Evolutionary conservation across 225 moss, liverwort and hornwort species (phyloP).

Genomic region (Ulota crispa): DNA sequence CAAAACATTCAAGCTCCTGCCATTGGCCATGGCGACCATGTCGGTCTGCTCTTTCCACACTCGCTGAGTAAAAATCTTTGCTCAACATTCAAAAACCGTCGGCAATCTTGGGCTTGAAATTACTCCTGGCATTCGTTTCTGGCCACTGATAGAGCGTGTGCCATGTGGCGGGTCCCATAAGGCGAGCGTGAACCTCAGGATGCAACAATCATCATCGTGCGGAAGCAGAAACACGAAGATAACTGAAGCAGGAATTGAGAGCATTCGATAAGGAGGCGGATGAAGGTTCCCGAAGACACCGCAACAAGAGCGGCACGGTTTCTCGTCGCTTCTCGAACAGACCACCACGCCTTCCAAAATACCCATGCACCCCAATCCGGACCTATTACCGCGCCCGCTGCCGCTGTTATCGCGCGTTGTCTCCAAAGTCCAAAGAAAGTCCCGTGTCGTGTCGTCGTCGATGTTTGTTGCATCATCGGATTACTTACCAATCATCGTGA

Average conservation of each 20-base stretch:
- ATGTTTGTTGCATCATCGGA: background rate
- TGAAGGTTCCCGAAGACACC: conserved; percentile 24
- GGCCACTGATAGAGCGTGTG: background rate
- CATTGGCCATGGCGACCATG: conserved; percentile 9
- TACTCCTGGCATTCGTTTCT: background rate
- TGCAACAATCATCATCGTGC: conserved; percentile 25
- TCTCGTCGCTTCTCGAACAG: background rate
- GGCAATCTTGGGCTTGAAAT: background rate
- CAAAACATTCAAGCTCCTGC: conserved; percentile 11
- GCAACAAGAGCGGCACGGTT: background rate
- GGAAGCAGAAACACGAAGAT: conserved; percentile 20
- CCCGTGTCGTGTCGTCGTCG: background rate
- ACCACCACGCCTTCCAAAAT: background rate
- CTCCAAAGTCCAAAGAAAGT: background rate
- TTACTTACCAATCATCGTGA: background rate
- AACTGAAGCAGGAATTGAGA: conserved; percentile 12
- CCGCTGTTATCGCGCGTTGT: background rate
- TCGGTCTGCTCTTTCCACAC: background rate
- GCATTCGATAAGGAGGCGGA: background rate
- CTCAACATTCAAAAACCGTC: background rate
- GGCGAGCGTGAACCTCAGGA: conserved; percentile 22
- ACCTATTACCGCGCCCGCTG: conserved; percentile 33
- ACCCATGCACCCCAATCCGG: conserved; percentile 26
- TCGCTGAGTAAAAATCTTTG: conserved; percentile 1
- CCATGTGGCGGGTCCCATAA: conserved; percentile 20